phyloP scores from a whole-genome alignment of 2,329 filamentous ascomycete genomes.

The Paecilomyces fulvus region DNA sequence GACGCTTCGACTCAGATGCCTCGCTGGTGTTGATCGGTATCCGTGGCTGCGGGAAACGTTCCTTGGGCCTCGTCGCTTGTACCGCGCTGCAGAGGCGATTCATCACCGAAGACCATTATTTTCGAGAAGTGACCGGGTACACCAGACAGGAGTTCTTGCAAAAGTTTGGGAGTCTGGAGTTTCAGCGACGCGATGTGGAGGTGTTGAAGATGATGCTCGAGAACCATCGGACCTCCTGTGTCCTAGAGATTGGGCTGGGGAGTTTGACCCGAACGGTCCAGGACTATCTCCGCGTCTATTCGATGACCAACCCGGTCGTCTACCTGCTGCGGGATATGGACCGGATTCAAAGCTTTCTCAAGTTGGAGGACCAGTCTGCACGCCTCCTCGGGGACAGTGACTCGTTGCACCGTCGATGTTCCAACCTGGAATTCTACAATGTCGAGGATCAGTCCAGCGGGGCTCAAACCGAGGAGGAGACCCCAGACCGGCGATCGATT shows the following conservation, averaged over 20 bases:
- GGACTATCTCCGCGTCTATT: slow-evolving; percentile 30
- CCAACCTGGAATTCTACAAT: slow-evolving; percentile 41
- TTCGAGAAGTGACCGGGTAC: slow-evolving; percentile 33
- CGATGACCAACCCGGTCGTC: slow-evolving; percentile 31
- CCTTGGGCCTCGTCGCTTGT: slow-evolving; percentile 35
- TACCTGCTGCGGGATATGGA: slow-evolving; percentile 35
- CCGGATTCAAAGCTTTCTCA: slow-evolving; percentile 32
- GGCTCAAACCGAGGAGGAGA: slow-evolving; percentile 19
- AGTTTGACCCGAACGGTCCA: slow-evolving; percentile 36
- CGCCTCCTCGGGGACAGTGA: slow-evolving; percentile 37
- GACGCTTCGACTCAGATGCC: slow-evolving; percentile 28
- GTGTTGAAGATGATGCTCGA: slow-evolving; percentile 36
- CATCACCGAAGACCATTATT: slow-evolving; percentile 38
- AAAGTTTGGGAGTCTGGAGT: slow-evolving; percentile 31
- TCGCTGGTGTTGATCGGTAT: slow-evolving; percentile 36
- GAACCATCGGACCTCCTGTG: slow-evolving; percentile 32
- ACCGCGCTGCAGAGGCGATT: slow-evolving; percentile 35
- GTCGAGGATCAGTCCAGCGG: slow-evolving; percentile 35
- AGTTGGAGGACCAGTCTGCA: slow-evolving; percentile 35
- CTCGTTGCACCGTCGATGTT: slow-evolving; percentile 38
- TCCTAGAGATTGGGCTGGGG: slow-evolving; percentile 37
- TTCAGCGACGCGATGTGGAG: slow-evolving; percentile 35
- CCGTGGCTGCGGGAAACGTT: slow-evolving; percentile 37
- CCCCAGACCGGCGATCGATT: slow-evolving; percentile 36
- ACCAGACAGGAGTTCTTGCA: slow-evolving; percentile 36